Evolutionary conservation across 306 rosid species (phyloP), one percentile per base, ranked within the genome.

Genomic region (Cucurbita maxima): DNA sequence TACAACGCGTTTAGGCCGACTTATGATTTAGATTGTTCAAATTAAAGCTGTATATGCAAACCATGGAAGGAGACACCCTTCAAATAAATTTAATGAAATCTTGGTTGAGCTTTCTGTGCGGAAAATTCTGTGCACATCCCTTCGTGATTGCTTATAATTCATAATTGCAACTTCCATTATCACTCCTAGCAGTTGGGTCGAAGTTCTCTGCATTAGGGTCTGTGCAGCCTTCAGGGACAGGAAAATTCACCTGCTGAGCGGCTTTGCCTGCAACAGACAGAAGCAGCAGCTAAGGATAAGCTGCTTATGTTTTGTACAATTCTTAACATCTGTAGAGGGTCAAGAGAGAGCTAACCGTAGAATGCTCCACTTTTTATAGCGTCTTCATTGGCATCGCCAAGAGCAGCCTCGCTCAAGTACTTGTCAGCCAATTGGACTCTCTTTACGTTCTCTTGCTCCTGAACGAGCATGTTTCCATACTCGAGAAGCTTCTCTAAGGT

Each of bases 181-280:
- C 96, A 74, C 93, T 92, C 80, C 92, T 88, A 16, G 96, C 94
- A 56, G 88, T 92, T 76, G 97, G 96, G 74, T 86, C 94, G 60
- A 76, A 92, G 86, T 87, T 91, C 47, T 1, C 0, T 40, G 88
- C 97, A 78, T 16, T 86, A 70, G 76, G 93, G 81, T 91, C 93
- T 7, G 91, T 89, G 57, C 92, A 88, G 30, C 90, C 92, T 82
- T 84, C 90, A 22, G 94, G 90, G 58, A 88, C 72, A 3, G 89
- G 96, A 79, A 89, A 1, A 20, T 12, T 51, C 51, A 88, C 76
- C 77, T 89, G 91, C n/a, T 87, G 91, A 1, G 93, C 96, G 74
- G 94, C 96, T 78, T 92, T 54, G 73, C 96, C 96, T 89, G 83
- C 81, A 47, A 48, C 58, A 68, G 14, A 30, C 30, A 34, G 6